Conservation (phyloP, 768 basidiomycete genomes). For the Nevesoporus exiguus region DNA sequence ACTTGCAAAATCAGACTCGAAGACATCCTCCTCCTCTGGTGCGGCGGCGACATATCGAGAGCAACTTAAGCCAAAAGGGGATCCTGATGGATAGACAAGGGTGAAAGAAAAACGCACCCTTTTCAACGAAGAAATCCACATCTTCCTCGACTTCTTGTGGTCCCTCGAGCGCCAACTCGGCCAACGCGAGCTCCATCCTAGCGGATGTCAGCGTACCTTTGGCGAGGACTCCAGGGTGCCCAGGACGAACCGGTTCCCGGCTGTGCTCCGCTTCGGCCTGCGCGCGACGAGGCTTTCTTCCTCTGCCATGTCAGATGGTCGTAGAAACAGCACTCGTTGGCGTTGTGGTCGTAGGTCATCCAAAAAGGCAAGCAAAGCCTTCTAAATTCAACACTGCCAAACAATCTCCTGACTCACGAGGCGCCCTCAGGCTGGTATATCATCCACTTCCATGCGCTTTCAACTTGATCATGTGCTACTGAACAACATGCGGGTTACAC, state of each 20-base stretch:
- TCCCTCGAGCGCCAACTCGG: conserved; percentile 46
- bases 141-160: conserved; percentile 69
- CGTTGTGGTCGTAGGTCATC: background rate
- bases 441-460: too few species aligned
- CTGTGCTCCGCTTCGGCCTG: conserved; percentile 66
- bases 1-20: conserved; percentile 82
- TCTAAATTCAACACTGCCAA: conserved; percentile 18
- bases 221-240: background rate
- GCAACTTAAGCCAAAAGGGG: background rate
- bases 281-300: conserved; percentile 43
- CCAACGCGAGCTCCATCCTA: conserved; percentile 78
- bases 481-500: too few species aligned
- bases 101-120: conserved; percentile 40
- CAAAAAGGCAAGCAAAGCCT: conserved; percentile 5
- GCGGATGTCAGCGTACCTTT: conserved; percentile 2
- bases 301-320: conserved; percentile 13
- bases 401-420: background rate
- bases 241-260: conserved; percentile 64
- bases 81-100: background rate
- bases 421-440: too few species aligned
- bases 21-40: conserved; percentile 76
- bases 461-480: too few species aligned
- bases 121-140: conserved; percentile 62
- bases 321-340: background rate
- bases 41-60: background rate